A percentile compares a stretch with the other conserved stretches of the same genome.
phyloP scores from a whole-genome alignment of 306 rosid species.

The Herpetospermum pedunculosum region DNA sequence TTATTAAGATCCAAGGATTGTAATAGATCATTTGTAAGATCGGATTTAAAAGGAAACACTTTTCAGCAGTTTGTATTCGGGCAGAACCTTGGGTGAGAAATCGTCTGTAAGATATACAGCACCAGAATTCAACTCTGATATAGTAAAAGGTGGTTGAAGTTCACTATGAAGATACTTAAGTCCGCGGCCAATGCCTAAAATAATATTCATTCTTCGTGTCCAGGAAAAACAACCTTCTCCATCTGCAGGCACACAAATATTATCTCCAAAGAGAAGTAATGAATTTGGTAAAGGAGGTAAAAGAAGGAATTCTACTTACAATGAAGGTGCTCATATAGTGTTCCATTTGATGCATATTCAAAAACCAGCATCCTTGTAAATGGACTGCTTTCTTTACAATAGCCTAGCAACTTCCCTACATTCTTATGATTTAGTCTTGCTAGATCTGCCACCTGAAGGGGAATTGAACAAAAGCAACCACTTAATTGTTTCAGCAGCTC shows the following conservation, averaged over 20 bases:
- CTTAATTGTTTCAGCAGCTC: background rate
- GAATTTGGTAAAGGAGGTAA: constrained; percentile 3
- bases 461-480: background rate
- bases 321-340: constrained; percentile 79
- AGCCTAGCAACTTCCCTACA: constrained; percentile 73
- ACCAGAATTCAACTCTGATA: constrained; percentile 82
- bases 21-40: background rate
- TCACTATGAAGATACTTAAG: constrained; percentile 81
- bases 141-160: constrained; percentile 85
- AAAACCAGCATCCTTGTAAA: constrained; percentile 93
- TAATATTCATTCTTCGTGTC: constrained; percentile 79
- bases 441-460: constrained; percentile 68
- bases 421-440: constrained; percentile 76
- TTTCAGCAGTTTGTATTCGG: background rate
- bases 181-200: constrained; percentile 79
- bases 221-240: constrained; percentile 93
- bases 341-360: constrained; percentile 93
- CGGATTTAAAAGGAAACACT: background rate
- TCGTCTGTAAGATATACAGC: constrained; percentile 94
- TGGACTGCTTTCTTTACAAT: constrained; percentile 72
- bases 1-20: background rate
- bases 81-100: constrained; percentile 78
- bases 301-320: constrained; percentile 31
- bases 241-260: constrained; percentile 19
- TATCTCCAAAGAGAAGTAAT: background rate